Base-by-base conservation (phyloP, 345 rosid genomes). In the Aegle marmelos region DNA sequence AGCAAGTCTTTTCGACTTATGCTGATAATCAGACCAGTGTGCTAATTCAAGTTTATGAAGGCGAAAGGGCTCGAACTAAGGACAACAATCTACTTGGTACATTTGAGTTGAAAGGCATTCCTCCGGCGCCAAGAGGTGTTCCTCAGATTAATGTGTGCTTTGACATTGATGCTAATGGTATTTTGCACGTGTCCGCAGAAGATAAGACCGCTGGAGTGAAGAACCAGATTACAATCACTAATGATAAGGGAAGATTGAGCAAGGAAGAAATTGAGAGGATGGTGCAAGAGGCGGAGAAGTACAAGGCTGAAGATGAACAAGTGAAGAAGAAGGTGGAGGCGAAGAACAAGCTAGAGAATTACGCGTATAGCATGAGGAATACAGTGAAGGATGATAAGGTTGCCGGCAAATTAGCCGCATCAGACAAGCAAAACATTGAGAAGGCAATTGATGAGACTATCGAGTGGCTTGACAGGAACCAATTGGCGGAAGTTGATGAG, bases 221-320 rank as follows among this genome's bases (percentile, higher is more conserved):
- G 82, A 81, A 79, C 48, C 73, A 84, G 73, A 84, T 84, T 65
- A 84, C 79, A 7, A 81, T 84, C 36, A 84, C 87, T 2, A 81
- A 84, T 8, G 83, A 84, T 37, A 84, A 84, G 70, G 85, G 82
- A 21, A 61, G 87, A 48, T 65, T 82, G 72, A 82, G 81, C 78
- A 84, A 84, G 68, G 85, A 79, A 27, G 83, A 85, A 6, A 82
- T 82, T 2, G 85, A 85, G 70, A 77, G 70, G 33, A 82, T 85
- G 87, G 85, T 82, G 67, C 78, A 80, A 67, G 85, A 85, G 71
- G 87, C 81, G 9, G 83, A 82, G 79, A 79, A 19, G 70, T 85
- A 79, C 75, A 82, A 82, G 79, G 62, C 72, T 1, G 78, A 85
- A 62, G 87, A 85, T 63, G 83, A 82, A 75, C 75, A 82, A 31